phyloP scores from a whole-genome alignment of 768 basidiomycete genomes.

The Leccinum longicurvipes region DNA sequence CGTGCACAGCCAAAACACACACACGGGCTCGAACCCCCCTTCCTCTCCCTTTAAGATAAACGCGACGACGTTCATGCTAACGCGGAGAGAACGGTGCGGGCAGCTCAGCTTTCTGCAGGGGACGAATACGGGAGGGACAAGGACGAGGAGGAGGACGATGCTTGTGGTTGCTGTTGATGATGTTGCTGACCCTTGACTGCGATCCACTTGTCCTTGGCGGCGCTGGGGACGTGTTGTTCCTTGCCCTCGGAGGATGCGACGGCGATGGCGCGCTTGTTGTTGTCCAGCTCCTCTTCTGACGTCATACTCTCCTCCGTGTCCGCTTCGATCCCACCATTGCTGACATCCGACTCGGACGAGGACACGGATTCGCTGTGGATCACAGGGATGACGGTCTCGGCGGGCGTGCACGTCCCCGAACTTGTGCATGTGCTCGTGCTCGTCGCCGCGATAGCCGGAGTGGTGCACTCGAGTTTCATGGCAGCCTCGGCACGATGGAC shows the following conservation, averaged over 20 bases:
- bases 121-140: constrained; percentile 1
- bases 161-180: constrained; percentile 1
- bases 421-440: constrained; percentile 6
- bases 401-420: constrained; percentile 5
- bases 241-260: constrained; percentile 13
- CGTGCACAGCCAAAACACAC: not conserved
- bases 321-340: constrained; percentile 60
- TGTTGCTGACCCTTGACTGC: constrained; percentile 54
- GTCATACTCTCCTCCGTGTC: constrained; percentile 76
- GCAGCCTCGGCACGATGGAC: constrained; percentile 34
- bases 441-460: constrained; percentile 2
- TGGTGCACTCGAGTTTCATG: constrained; percentile 23
- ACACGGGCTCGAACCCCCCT: not conserved
- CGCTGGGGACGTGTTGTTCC: constrained; percentile 20
- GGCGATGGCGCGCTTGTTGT: constrained; percentile 17
- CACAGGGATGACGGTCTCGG: constrained; percentile 21
- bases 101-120: constrained; percentile 10
- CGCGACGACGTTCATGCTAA: not conserved
- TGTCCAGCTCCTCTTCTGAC: constrained; percentile 63
- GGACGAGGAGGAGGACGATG: not conserved
- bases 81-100: not conserved
- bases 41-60: not conserved
- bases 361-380: constrained; percentile 36
- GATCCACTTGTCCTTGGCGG: constrained; percentile 70
- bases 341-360: constrained; percentile 58